Percentiles rank a stretch among this genome's conserved stretches.
Evolutionary conservation across 805 yeast genomes (phyloP).

Genomic region (Monosporozyma unispora): DNA sequence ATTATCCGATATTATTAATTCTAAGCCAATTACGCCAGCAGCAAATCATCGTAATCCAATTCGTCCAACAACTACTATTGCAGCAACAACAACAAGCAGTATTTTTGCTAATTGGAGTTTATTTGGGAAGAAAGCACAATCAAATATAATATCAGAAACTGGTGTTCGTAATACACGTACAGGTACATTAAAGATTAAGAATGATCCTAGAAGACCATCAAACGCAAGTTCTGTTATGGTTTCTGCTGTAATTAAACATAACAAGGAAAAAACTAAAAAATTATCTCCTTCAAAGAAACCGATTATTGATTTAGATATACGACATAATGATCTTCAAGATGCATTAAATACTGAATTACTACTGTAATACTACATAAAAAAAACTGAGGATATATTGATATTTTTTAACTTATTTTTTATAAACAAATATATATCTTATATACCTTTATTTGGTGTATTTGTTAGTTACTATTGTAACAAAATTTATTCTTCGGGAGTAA

Average conservation of each 20-base stretch:
- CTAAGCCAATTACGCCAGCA: not conserved
- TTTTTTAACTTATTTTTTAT: too few relatives aligned
- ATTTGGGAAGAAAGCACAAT: conserved; percentile 7
- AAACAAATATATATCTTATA: not conserved
- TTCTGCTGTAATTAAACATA: conserved; percentile 4
- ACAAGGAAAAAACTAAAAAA: not conserved
- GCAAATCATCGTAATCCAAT: not conserved
- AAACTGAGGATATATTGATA: too few relatives aligned
- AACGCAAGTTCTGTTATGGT: conserved; percentile 3
- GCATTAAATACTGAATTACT: conserved; percentile 25
- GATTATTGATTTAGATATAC: conserved; percentile 12
- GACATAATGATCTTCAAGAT: conserved; percentile 22
- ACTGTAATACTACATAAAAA: conserved; percentile 3
- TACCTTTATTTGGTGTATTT: too few relatives aligned
- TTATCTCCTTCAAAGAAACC: conserved; percentile 10
- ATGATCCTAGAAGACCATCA: conserved; percentile 1
- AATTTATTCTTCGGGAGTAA: not conserved
- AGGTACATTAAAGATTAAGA: not conserved
- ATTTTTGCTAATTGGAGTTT: conserved; percentile 16
- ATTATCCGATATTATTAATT: conserved; percentile 5
- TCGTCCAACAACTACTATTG: not conserved
- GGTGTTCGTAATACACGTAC: not conserved
- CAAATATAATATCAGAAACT: conserved; percentile 5
- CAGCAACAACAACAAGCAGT: not conserved
- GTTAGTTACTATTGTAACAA: too few relatives aligned